Conservation (phyloP, 2,329 filamentous ascomycete species). For the Paradendryphiella salina region DNA sequence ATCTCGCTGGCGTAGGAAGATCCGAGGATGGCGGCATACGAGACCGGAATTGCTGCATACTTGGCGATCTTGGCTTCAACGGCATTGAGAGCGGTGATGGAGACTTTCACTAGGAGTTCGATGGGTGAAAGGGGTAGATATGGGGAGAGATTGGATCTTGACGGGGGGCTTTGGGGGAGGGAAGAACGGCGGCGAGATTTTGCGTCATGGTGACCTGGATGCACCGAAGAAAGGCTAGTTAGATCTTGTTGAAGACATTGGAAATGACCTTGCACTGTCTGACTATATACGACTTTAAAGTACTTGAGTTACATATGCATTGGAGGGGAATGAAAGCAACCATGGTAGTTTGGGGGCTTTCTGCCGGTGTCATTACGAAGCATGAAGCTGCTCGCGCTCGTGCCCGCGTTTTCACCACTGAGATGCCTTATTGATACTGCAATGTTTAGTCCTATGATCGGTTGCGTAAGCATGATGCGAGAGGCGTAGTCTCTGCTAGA, state of each 20-base stretch:
- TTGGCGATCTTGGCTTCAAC: background rate
- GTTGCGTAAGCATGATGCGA: background rate
- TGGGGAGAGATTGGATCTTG: background rate
- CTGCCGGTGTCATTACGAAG: too few relatives aligned
- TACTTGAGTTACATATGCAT: too few relatives aligned
- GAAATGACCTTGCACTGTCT: too few relatives aligned
- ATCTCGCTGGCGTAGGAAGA: background rate
- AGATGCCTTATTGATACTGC: background rate
- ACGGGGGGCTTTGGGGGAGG: background rate
- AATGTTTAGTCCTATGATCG: background rate
- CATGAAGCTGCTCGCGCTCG: too few relatives aligned
- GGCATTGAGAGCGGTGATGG: background rate
- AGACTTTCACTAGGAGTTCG: too few relatives aligned
- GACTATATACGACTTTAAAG: too few relatives aligned
- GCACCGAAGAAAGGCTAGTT: background rate
- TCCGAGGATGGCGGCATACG: background rate
- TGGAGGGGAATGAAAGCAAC: too few relatives aligned
- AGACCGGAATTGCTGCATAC: background rate
- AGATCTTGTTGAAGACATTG: too few relatives aligned
- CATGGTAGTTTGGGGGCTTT: too few relatives aligned
- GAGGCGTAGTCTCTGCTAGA: background rate
- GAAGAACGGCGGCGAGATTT: background rate
- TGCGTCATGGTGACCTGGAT: background rate
- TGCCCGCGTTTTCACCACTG: background rate
- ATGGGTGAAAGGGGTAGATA: too few relatives aligned